phyloP scores from a whole-genome alignment of 805 yeast species.

The Wickerhamiella parazyma region DNA sequence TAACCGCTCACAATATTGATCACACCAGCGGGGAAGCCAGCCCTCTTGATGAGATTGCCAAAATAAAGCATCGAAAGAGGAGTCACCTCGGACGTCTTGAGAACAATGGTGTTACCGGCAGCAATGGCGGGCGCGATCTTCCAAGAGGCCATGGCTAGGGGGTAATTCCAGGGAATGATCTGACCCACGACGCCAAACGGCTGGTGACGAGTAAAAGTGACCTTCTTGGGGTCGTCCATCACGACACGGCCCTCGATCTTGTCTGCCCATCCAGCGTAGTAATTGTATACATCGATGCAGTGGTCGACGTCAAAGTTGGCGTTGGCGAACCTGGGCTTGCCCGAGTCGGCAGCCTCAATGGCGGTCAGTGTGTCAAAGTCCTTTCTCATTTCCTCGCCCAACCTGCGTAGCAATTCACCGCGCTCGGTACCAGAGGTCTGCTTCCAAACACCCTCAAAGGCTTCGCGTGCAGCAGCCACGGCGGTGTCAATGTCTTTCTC shows the following conservation, averaged over 20 bases:
- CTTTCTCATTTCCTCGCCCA: slow-evolving; percentile 69
- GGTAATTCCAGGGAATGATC: slow-evolving; percentile 64
- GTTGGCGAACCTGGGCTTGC: slow-evolving; percentile 43
- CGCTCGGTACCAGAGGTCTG: slow-evolving; percentile 52
- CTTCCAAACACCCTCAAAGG: slow-evolving; percentile 59
- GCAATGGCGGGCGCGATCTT: slow-evolving; percentile 73
- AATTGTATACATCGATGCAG: slow-evolving; percentile 42
- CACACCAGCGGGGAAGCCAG: slow-evolving; percentile 68
- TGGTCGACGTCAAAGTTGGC: slow-evolving; percentile 41
- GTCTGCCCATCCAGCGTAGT: slow-evolving; percentile 67
- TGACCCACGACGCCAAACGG: slow-evolving; percentile 56
- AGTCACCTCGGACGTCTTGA: slow-evolving; percentile 65
- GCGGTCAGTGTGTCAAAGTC: slow-evolving; percentile 60
- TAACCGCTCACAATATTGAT: slow-evolving; percentile 57
- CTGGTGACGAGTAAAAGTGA: slow-evolving; percentile 58
- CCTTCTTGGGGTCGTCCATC: slow-evolving; percentile 43
- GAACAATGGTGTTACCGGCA: slow-evolving; percentile 58
- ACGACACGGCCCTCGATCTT: slow-evolving; percentile 48
- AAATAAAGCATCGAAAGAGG: slow-evolving; percentile 55
- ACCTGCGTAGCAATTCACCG: slow-evolving; percentile 46
- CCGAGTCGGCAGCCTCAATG: slow-evolving; percentile 81
- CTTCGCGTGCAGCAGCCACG: slow-evolving; percentile 70
- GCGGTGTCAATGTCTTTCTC: slow-evolving; percentile 74
- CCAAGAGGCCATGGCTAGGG: slow-evolving; percentile 63
- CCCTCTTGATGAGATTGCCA: slow-evolving; percentile 43